Conservation (phyloP, 75 land plant genomes). For the Picea sitchensis region DNA sequence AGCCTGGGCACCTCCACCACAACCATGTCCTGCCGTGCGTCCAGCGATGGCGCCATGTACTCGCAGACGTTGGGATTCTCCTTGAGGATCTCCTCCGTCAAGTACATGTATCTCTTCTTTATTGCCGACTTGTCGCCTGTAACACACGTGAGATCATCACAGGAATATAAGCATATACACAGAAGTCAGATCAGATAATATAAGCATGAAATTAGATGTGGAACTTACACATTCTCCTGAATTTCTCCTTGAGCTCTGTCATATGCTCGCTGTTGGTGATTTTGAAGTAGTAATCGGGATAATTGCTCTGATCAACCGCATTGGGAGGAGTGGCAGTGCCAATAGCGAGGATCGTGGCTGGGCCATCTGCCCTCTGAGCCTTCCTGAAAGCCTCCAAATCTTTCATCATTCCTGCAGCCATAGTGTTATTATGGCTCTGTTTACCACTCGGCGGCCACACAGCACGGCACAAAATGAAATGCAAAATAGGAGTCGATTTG, state of each 20-base stretch:
- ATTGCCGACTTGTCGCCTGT: neutral
- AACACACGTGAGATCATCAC: too few relatives aligned
- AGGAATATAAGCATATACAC: neutral
- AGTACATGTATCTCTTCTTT: neutral
- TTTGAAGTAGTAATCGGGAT: slow-evolving; percentile 49
- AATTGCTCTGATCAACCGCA: slow-evolving; percentile 26
- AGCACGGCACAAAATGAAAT: too few relatives aligned
- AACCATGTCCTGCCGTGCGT: slow-evolving; percentile 29
- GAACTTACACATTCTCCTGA: slow-evolving; percentile 39
- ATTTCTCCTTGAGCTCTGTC: slow-evolving; percentile 48
- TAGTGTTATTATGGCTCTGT: too few relatives aligned
- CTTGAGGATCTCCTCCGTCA: neutral
- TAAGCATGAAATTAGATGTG: neutral
- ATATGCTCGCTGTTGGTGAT: slow-evolving; percentile 55
- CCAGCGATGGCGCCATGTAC: slow-evolving; percentile 14
- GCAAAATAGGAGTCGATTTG: too few relatives aligned
- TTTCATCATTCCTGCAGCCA: too few relatives aligned
- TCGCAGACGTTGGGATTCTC: slow-evolving; percentile 10
- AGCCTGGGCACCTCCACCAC: slow-evolving; percentile 36
- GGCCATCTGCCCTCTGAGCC: too few relatives aligned
- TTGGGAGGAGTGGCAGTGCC: slow-evolving; percentile 43
- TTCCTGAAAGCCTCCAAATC: too few relatives aligned
- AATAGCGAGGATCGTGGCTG: slow-evolving; percentile 40
- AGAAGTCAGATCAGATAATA: neutral
- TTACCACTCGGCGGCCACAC: too few relatives aligned